A percentile compares a stretch with the other conserved stretches of the same genome.
Conservation (phyloP, 2,329 filamentous ascomycete genomes). For the Plenodomus biglobosus region DNA sequence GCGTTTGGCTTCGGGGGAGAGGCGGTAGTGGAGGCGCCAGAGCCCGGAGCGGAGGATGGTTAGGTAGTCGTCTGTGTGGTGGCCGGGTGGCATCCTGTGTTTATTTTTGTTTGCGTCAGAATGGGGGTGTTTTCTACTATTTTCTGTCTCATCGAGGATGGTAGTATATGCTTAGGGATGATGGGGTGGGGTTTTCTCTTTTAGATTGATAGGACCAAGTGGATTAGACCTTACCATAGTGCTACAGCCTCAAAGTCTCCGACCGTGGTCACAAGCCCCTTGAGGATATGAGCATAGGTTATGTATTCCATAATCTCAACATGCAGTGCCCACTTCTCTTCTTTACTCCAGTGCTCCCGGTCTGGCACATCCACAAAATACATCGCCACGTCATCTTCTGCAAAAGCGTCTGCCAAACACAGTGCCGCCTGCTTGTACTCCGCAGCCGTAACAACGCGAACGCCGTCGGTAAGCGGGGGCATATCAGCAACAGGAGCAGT, state of each 20-base stretch:
- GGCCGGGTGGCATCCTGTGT: constrained; percentile 72
- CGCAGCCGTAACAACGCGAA: constrained; percentile 64
- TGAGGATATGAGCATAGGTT: constrained; percentile 72
- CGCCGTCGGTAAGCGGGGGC: constrained; percentile 47
- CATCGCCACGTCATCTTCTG: constrained; percentile 69
- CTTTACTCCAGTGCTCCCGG: constrained; percentile 61
- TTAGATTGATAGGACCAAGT: neutral
- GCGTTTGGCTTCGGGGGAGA: constrained; percentile 68
- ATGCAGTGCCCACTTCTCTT: constrained; percentile 75
- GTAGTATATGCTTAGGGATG: too few species aligned
- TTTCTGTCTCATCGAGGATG: too few species aligned
- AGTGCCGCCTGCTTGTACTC: constrained; percentile 72
- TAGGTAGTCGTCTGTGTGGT: constrained; percentile 71
- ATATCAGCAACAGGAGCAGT: constrained; percentile 5
- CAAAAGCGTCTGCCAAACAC: constrained; percentile 76
- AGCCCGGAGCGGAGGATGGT: constrained; percentile 73
- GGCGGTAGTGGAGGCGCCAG: constrained; percentile 75
- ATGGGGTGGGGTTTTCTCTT: neutral
- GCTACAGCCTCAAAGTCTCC: constrained; percentile 79
- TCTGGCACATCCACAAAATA: constrained; percentile 76
- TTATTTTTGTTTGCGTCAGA: too few species aligned
- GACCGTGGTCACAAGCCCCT: constrained; percentile 72
- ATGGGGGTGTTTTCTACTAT: too few species aligned
- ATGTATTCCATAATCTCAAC: constrained; percentile 76
- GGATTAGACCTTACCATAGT: constrained; percentile 65